Base-by-base conservation (phyloP, 106 monocot genomes). In the Ottelia alismoides region DNA sequence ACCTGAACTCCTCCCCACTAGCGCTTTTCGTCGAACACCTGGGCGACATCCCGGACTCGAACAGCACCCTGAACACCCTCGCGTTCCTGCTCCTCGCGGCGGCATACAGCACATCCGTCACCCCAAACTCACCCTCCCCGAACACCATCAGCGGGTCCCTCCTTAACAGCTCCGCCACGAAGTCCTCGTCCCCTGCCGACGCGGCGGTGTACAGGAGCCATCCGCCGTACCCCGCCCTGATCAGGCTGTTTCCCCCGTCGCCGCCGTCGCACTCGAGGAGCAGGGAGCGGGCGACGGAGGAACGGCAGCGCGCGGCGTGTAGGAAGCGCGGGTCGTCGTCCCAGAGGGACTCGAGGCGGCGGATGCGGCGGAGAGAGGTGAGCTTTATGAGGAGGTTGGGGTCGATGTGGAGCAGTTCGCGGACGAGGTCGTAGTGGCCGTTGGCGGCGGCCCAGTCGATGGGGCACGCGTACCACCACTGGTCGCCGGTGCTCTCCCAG, bases 401-500 rank as follows among this genome's bases (percentile, higher is more conserved):
- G 68, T 98, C 98, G 10, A 85, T 68, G 26, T 70, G 79, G 40
- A 98, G 79, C 26, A 98, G 96, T 56, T 98, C 82, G 1, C 82
- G 85, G 31, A 98, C 90, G 35, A 98, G 63, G 60, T 90, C 98
- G 30, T 77, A 90, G 65, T 98, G 85, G 47, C 85, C 90, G 19
- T 64, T 59, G 1, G 21, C 46, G 53, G n/a, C n/a, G n/a, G n/a
- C n/a, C n/a, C n/a, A n/a, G n/a, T n/a, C n/a, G n/a, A n/a, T n/a
- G n/a, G 98, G 90, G 17, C 85, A 82, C 11, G 90, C 98, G 47
- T 74, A 98, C 98, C 98, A 98, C 85, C 89, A 98, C 52, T 82
- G 85, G 62, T 90, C 83, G 1, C 88, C 85, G 0, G 90, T 83
- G 72, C 82, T 85, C 77, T 98, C 98, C 98, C 90, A 98, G 26